phyloP scores from a whole-genome alignment of 495 filamentous ascomycete species.

The Aspergillus kassunensis region DNA sequence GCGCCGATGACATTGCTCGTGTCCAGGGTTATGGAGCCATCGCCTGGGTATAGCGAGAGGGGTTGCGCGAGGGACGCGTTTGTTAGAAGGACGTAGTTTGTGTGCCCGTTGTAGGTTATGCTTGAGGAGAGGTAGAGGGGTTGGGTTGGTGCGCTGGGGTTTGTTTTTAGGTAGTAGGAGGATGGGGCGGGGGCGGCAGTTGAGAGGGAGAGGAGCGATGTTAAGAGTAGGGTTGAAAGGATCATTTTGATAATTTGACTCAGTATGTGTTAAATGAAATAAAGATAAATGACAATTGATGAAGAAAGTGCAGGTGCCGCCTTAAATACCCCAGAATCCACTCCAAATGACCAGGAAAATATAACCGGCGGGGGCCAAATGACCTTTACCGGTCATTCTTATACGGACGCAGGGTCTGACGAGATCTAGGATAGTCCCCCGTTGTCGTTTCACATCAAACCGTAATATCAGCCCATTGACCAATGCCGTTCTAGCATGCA shows the following conservation, averaged over 20 bases:
- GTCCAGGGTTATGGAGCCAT: constrained; percentile 8
- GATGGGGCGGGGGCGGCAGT: not conserved
- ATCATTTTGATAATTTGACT: no score
- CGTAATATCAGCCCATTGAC: no score
- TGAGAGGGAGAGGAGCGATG: not conserved
- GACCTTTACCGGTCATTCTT: no score
- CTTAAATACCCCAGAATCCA: no score
- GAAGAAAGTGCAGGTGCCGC: no score
- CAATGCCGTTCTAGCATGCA: no score
- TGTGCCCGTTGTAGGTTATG: constrained; percentile 6
- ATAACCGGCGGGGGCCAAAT: no score
- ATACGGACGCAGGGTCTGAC: no score
- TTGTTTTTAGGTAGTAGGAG: not conserved
- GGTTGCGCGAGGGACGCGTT: constrained; percentile 5
- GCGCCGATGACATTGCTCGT: constrained; percentile 8
- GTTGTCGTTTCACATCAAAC: not conserved
- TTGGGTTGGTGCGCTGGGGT: not conserved
- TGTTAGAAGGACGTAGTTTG: constrained; percentile 10
- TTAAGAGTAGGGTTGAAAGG: not conserved
- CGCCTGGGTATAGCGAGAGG: not conserved
- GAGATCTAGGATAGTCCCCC: not conserved
- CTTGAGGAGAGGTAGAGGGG: constrained; percentile 7
- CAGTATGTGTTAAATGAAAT: no score
- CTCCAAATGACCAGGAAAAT: no score
- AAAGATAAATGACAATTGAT: no score